These are phyloP conservation scores for Didymella glomerata DNA, from an alignment of 2,329 filamentous ascomycete species.

Conservation along the genomic window DNA sequence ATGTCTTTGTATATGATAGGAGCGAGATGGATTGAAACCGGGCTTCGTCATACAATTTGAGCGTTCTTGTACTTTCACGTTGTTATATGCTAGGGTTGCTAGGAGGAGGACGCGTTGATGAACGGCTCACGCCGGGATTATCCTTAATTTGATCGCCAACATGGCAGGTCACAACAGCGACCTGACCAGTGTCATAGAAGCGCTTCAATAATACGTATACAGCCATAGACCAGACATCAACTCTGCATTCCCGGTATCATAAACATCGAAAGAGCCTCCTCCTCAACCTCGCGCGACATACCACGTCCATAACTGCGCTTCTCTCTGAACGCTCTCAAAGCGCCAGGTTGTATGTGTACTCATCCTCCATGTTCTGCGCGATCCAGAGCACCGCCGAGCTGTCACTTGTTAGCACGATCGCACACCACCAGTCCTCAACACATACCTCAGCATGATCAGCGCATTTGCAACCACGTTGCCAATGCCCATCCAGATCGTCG, in stretches of 20 bases:
- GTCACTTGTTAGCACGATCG: conserved; percentile 32
- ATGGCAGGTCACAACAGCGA: not conserved
- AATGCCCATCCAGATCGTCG: conserved; percentile 72
- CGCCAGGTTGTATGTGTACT: conserved; percentile 74
- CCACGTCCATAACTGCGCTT: not conserved
- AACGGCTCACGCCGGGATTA: conserved; percentile 7
- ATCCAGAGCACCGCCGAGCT: conserved; percentile 73
- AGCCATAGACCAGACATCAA: conserved; percentile 14
- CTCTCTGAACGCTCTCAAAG: conserved; percentile 54
- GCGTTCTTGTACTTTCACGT: conserved; percentile 41
- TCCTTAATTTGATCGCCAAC: conserved; percentile 7
- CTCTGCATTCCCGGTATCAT: conserved; percentile 9
- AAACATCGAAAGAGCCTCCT: conserved; percentile 1
- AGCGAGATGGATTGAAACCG: conserved; percentile 18
- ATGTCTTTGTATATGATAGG: conserved; percentile 9
- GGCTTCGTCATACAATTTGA: conserved; percentile 27
- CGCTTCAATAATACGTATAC: conserved; percentile 23
- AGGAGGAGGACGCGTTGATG: conserved; percentile 3
- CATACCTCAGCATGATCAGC: conserved; percentile 72
- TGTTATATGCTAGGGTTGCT: conserved; percentile 22
- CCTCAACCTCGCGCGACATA: not conserved
- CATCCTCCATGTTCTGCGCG: conserved; percentile 76
- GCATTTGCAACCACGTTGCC: conserved; percentile 72
- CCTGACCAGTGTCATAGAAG: conserved; percentile 11
- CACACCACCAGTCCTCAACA: conserved; percentile 15